A percentile compares a stretch with the other conserved stretches of the same genome.
Evolutionary conservation across 371 early-diverging fungal genomes (phyloP).

Genomic region (Cokeromyces recurvatus): DNA sequence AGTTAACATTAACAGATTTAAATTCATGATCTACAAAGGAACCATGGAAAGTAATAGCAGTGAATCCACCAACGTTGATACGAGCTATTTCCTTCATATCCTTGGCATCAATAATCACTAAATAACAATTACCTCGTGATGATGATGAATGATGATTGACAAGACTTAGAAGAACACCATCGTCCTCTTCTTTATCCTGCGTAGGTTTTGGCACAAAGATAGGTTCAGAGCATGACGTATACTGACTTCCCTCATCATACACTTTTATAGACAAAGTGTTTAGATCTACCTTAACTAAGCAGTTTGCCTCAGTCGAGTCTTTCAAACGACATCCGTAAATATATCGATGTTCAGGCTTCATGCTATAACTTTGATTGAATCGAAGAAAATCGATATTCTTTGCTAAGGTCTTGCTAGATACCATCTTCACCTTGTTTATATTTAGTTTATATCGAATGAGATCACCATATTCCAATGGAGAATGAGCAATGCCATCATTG

Average conservation of each 20-base stretch:
- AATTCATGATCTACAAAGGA: conserved; percentile 38
- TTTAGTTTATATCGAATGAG: conserved; percentile 21
- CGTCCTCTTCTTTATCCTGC: conserved; percentile 48
- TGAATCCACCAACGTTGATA: conserved; percentile 41
- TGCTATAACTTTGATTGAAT: conserved; percentile 6
- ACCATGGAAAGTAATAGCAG: conserved; percentile 54
- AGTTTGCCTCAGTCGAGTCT: conserved; percentile 14
- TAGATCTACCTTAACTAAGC: conserved; percentile 45
- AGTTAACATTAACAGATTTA: neutral
- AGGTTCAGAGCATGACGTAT: conserved; percentile 48
- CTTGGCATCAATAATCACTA: conserved; percentile 52
- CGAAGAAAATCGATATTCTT: conserved; percentile 50
- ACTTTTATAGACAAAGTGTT: too few relatives aligned
- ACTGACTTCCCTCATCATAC: too few relatives aligned
- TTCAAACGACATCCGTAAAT: conserved; percentile 42
- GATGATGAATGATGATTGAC: conserved; percentile 33
- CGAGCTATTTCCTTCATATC: conserved; percentile 49
- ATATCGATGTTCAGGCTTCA: conserved; percentile 16
- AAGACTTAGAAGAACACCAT: conserved; percentile 57
- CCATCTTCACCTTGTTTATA: conserved; percentile 8
- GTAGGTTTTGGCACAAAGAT: conserved; percentile 57
- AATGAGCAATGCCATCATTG: conserved; percentile 16
- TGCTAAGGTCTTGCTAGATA: conserved; percentile 18
- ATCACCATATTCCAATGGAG: conserved; percentile 28
- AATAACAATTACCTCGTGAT: too few relatives aligned